phyloP scores from a whole-genome alignment of 1,139 yeast species.

The Suhomyces panamericanus region DNA sequence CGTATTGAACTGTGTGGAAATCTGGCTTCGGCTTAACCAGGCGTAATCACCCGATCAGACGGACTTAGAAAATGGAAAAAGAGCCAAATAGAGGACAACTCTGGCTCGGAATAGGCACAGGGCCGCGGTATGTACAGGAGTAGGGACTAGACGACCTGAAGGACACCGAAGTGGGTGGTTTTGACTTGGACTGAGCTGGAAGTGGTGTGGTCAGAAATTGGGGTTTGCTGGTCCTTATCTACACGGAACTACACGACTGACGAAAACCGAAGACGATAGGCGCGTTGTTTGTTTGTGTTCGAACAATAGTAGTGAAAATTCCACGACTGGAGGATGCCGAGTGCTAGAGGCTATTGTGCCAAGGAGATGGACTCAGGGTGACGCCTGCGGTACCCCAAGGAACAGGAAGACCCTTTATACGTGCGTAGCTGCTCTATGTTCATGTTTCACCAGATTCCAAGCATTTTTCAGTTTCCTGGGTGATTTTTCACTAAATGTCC shows the following conservation, averaged over 20 bases:
- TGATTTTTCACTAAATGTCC: too few species aligned
- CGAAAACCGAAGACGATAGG: not conserved
- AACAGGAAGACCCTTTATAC: not conserved
- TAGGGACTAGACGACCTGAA: too few species aligned
- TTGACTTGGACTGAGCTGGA: too few species aligned
- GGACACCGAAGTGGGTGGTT: too few species aligned
- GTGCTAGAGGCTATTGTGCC: not conserved
- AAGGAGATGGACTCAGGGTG: not conserved
- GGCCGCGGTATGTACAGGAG: too few species aligned
- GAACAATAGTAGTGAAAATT: not conserved
- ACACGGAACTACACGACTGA: not conserved
- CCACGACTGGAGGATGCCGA: not conserved
- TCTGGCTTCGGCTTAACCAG: too few species aligned
- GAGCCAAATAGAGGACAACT: too few species aligned
- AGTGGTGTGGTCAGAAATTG: not conserved
- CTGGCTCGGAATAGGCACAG: too few species aligned
- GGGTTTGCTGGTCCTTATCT: not conserved
- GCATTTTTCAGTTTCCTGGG: not conserved
- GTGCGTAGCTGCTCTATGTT: too few species aligned
- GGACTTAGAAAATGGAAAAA: too few species aligned
- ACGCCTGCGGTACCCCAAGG: not conserved
- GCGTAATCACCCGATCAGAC: too few species aligned
- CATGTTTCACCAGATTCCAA: not conserved
- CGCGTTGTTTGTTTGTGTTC: slow-evolving; percentile 4
- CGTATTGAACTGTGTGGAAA: too few species aligned